Evolutionary conservation across 805 yeast genomes (phyloP).

Genomic region (Hermanozyma aechmeae): DNA sequence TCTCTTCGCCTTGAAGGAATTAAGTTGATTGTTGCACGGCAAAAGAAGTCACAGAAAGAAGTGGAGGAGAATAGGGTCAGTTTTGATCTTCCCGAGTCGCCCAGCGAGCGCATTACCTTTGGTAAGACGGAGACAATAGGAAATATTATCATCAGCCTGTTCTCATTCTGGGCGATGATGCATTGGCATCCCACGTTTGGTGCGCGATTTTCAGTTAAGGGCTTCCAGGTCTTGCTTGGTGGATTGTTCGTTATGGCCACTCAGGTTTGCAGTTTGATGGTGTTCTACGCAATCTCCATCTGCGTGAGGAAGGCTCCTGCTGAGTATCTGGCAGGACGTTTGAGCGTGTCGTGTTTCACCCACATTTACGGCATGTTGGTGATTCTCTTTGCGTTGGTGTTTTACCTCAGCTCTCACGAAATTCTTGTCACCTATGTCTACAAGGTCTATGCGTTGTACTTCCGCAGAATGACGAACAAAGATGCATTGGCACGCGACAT

Average conservation of each 20-base stretch:
- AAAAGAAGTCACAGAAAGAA: no score
- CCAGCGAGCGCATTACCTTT: no score
- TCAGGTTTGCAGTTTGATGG: not conserved
- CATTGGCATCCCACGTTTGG: not conserved
- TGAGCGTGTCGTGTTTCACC: no score
- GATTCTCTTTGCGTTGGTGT: conserved; percentile 2
- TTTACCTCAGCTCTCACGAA: conserved; percentile 5
- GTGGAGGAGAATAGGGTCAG: no score
- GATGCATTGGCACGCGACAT: conserved; percentile 1
- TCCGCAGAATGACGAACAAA: not conserved
- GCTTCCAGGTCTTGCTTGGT: not conserved
- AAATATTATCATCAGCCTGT: no score
- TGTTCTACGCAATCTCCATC: not conserved
- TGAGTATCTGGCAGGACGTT: no score
- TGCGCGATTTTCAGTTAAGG: not conserved
- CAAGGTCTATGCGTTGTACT: conserved; percentile 4
- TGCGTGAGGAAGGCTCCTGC: no score
- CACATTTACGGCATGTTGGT: not conserved
- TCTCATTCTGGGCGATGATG: no score
- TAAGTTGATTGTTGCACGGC: no score
- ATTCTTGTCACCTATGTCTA: conserved; percentile 6
- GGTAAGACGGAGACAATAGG: no score
- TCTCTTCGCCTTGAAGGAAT: no score
- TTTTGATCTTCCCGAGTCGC: no score
- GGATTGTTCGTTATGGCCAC: not conserved